phyloP scores from a whole-genome alignment of 345 rosid species.

The Sonneratia caseolaris region DNA sequence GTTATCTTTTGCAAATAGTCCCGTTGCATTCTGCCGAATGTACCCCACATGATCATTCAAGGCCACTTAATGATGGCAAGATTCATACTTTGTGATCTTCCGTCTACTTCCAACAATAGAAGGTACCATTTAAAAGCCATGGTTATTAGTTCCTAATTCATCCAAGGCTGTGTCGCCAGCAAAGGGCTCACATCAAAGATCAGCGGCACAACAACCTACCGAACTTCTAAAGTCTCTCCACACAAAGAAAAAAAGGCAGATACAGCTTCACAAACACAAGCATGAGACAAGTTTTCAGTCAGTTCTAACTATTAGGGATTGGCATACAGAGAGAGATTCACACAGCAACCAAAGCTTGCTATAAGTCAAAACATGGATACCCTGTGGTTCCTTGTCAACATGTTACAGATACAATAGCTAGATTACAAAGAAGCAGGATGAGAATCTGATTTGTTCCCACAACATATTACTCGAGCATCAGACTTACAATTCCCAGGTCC shows the following conservation, averaged over 20 bases:
- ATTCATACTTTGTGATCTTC: too few species aligned
- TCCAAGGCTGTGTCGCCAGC: too few species aligned
- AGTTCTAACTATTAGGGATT: neutral
- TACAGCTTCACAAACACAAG: neutral
- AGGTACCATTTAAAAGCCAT: too few species aligned
- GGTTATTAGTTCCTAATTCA: too few species aligned
- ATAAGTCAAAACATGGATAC: neutral
- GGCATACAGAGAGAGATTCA: neutral
- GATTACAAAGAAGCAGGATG: neutral
- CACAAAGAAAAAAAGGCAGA: neutral
- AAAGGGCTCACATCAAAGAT: too few species aligned
- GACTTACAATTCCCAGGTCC: neutral
- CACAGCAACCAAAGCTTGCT: neutral
- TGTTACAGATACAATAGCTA: neutral
- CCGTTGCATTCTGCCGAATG: too few species aligned
- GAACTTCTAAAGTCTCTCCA: neutral
- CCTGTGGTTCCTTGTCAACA: neutral
- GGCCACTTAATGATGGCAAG: too few species aligned
- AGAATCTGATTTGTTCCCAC: neutral
- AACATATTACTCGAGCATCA: neutral
- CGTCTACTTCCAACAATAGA: too few species aligned
- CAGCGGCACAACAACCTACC: too few species aligned
- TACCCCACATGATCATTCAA: too few species aligned
- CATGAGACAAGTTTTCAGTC: neutral
- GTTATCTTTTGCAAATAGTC: too few species aligned